Evolutionary conservation across 2,329 filamentous ascomycete genomes (phyloP).

Genomic region (Cladosporium sp.): DNA sequence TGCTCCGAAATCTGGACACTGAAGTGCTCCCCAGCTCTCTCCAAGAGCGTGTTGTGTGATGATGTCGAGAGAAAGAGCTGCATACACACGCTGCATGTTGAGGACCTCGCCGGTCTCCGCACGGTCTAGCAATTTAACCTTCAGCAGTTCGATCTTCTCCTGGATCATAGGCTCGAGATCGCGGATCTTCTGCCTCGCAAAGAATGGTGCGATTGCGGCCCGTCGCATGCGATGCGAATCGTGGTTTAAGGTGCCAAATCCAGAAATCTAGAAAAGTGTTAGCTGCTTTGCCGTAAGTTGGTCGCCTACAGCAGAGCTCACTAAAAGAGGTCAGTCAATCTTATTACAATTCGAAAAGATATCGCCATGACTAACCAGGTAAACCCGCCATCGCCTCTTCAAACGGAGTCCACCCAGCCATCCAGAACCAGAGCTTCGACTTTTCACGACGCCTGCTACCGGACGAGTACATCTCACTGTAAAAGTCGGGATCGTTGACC

Average conservation of each 20-base stretch:
- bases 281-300: neutral
- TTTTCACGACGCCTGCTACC: neutral
- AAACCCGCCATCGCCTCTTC: neutral
- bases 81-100: slow-evolving; percentile 1
- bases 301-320: neutral
- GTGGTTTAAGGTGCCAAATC: neutral
- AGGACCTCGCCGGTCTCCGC: slow-evolving; percentile 6
- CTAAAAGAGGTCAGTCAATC: neutral
- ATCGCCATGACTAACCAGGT: neutral
- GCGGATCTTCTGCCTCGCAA: slow-evolving; percentile 2
- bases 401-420: slow-evolving; percentile 1
- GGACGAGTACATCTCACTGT: slow-evolving; percentile 9
- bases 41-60: slow-evolving; percentile 3
- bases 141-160: neutral
- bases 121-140: neutral
- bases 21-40: slow-evolving; percentile 8
- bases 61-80: slow-evolving; percentile 1
- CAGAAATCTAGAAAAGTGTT: neutral
- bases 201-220: neutral
- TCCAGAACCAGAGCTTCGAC: slow-evolving; percentile 10
- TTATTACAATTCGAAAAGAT: neutral
- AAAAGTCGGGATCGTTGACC: slow-evolving; percentile 8
- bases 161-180: slow-evolving; percentile 9
- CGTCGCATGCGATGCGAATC: slow-evolving; percentile 6
- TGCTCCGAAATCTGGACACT: neutral